A percentile compares a stretch with the other conserved stretches of the same genome.
These are phyloP conservation scores for Phytophthora litchii DNA, from an alignment of 352 stramenopile genomes.

Conservation along the genomic window DNA sequence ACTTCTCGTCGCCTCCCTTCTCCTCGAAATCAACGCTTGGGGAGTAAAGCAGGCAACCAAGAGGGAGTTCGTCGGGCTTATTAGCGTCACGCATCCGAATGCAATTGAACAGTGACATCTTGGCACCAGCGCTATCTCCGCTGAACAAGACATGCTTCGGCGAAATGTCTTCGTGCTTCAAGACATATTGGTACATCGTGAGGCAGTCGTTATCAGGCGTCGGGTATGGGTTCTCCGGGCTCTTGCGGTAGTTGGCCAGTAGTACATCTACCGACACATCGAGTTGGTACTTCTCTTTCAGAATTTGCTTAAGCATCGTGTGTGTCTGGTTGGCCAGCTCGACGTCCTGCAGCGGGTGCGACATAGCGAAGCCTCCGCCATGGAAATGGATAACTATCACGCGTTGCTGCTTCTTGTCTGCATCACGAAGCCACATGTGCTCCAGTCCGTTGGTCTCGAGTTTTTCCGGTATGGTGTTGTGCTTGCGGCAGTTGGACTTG, in stretches of 20 bases:
- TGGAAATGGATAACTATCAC: conserved; percentile 34
- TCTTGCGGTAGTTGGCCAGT: conserved; percentile 30
- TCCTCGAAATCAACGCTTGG: conserved; percentile 31
- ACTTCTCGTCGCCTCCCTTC: conserved; percentile 30
- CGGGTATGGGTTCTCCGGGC: conserved; percentile 27
- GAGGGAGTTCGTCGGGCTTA: conserved; percentile 11
- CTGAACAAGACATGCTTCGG: conserved; percentile 27
- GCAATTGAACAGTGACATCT: conserved; percentile 30
- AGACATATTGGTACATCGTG: conserved; percentile 20
- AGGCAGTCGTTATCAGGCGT: conserved; percentile 31
- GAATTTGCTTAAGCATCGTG: conserved; percentile 33
- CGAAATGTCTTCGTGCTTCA: conserved; percentile 22
- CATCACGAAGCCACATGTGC: conserved; percentile 28
- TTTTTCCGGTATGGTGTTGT: conserved; percentile 20
- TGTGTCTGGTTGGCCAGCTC: conserved; percentile 33
- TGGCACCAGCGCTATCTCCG: conserved; percentile 25
- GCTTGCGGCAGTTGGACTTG: conserved; percentile 23
- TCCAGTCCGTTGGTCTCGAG: conserved; percentile 23
- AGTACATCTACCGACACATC: conserved; percentile 27
- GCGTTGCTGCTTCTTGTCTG: conserved; percentile 20
- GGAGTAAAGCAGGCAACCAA: conserved; percentile 27
- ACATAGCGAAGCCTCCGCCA: conserved; percentile 33
- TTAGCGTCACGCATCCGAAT: conserved; percentile 24
- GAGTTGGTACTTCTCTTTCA: conserved; percentile 25
- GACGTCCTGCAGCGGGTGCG: conserved; percentile 28